Evolutionary conservation across 2,329 filamentous ascomycete genomes (phyloP).

Genomic region (Exophiala viscosa): DNA sequence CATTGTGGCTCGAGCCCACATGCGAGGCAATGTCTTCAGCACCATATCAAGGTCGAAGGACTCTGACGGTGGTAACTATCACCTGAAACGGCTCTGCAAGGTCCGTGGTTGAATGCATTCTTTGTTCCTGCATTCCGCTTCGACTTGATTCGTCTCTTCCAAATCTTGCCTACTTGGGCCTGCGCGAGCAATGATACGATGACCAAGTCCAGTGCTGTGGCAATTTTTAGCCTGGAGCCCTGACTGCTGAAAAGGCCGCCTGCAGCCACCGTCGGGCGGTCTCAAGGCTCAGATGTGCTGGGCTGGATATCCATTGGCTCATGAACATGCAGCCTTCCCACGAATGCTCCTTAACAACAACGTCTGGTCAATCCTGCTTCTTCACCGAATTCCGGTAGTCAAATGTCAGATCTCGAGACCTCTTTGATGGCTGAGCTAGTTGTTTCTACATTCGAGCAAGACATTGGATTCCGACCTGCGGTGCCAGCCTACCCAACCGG

Average conservation of each 20-base stretch:
- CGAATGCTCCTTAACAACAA: conserved; percentile 22
- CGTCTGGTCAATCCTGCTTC: conserved; percentile 24
- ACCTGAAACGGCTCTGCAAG: conserved; percentile 23
- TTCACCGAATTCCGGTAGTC: conserved; percentile 24
- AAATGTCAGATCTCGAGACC: conserved; percentile 22
- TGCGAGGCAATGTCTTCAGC: conserved; percentile 3
- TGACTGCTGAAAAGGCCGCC: conserved; percentile 26
- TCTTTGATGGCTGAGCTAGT: conserved; percentile 22
- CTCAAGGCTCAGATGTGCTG: conserved; percentile 24
- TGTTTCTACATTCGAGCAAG: conserved; percentile 25
- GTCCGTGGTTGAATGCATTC: conserved; percentile 20
- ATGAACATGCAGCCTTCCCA: conserved; percentile 25
- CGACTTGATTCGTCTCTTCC: conserved; percentile 17
- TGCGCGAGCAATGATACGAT: conserved; percentile 16
- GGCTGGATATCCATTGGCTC: conserved; percentile 25
- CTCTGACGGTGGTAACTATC: conserved; percentile 7
- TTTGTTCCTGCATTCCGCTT: conserved; percentile 20
- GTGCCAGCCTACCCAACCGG: conserved; percentile 17
- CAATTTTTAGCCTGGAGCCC: conserved; percentile 26
- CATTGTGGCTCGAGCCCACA: conserved; percentile 1
- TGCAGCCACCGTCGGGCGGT: conserved; percentile 27
- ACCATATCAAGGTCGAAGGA: not conserved
- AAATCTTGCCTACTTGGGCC: conserved; percentile 15
- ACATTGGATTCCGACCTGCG: conserved; percentile 11
- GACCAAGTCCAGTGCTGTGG: conserved; percentile 21